Evolutionary conservation across 148 eudicot species (phyloP).

Genomic region (Rhododendron ovatum): DNA sequence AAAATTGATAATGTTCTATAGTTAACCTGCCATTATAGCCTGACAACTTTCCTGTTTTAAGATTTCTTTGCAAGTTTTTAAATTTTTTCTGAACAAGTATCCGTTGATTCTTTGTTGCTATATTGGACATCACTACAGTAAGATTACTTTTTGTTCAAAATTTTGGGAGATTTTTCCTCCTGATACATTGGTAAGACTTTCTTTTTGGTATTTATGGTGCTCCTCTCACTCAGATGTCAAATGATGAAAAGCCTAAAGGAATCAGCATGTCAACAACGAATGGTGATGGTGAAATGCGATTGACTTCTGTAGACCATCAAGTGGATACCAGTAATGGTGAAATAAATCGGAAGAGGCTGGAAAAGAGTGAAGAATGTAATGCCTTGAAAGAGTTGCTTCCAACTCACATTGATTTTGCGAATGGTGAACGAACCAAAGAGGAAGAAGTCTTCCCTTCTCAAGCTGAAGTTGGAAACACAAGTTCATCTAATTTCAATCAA

Average conservation of each 20-base stretch:
- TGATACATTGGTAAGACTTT: neutral
- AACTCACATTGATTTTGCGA: constrained; percentile 26
- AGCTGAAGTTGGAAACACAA: constrained; percentile 41
- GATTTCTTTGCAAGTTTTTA: neutral
- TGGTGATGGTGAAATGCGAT: constrained; percentile 19
- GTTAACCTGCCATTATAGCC: neutral
- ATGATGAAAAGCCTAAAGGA: constrained; percentile 38
- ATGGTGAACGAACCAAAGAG: constrained; percentile 35
- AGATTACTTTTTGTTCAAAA: neutral
- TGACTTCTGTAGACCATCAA: constrained; percentile 16
- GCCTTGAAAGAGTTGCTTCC: constrained; percentile 27
- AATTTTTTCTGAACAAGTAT: neutral
- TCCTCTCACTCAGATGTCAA: constrained; percentile 36
- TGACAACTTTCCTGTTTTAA: neutral
- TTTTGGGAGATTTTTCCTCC: neutral
- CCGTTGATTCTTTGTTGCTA: constrained; percentile 3
- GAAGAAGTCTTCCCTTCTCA: constrained; percentile 36
- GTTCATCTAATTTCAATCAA: constrained; percentile 37
- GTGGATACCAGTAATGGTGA: constrained; percentile 9
- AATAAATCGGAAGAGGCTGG: constrained; percentile 22
- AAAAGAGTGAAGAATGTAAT: constrained; percentile 21
- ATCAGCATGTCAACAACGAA: constrained; percentile 28
- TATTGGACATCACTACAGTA: neutral
- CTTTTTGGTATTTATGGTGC: constrained; percentile 2
- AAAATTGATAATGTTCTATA: neutral